phyloP scores from a whole-genome alignment of 2,329 filamentous ascomycete genomes.

The Aspergillus brunneoviolaceus region DNA sequence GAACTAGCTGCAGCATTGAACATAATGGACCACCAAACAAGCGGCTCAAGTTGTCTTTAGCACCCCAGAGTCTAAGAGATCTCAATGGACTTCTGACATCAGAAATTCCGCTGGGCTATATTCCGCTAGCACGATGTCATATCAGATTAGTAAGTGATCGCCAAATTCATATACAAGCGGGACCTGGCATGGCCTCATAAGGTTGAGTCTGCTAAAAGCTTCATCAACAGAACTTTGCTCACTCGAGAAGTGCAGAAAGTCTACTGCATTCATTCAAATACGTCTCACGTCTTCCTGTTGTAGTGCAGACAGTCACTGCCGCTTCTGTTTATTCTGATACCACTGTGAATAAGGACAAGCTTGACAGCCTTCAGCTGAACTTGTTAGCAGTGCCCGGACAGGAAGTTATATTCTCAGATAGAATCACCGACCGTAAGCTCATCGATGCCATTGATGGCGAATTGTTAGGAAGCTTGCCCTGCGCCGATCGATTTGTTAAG shows the following conservation, averaged over 20 bases:
- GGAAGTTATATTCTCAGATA: slow-evolving; percentile 21
- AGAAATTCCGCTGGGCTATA: slow-evolving; percentile 29
- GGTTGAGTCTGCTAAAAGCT: background rate
- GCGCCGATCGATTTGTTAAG: slow-evolving; percentile 28
- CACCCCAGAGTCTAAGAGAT: slow-evolving; percentile 18
- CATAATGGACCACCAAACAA: slow-evolving; percentile 28
- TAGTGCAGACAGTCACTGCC: slow-evolving; percentile 15
- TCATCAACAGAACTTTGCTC: slow-evolving; percentile 22
- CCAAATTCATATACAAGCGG: background rate
- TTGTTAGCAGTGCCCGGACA: slow-evolving; percentile 19
- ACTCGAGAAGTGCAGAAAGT: background rate
- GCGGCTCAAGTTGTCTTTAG: slow-evolving; percentile 32
- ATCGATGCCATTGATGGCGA: slow-evolving; percentile 23
- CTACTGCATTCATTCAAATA: background rate
- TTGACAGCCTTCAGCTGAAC: slow-evolving; percentile 22
- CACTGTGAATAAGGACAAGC: background rate
- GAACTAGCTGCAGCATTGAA: slow-evolving; percentile 13
- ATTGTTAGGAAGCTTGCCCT: slow-evolving; percentile 21
- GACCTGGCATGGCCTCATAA: background rate
- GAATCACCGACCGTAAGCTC: slow-evolving; percentile 16
- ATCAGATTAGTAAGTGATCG: slow-evolving; percentile 32
- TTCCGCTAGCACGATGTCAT: slow-evolving; percentile 32
- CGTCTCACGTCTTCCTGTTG: slow-evolving; percentile 20
- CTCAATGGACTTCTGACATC: slow-evolving; percentile 17
- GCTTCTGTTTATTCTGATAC: background rate